Base-by-base conservation (phyloP, 2,329 filamentous ascomycete species). In the Sclerotinia subarctica region DNA sequence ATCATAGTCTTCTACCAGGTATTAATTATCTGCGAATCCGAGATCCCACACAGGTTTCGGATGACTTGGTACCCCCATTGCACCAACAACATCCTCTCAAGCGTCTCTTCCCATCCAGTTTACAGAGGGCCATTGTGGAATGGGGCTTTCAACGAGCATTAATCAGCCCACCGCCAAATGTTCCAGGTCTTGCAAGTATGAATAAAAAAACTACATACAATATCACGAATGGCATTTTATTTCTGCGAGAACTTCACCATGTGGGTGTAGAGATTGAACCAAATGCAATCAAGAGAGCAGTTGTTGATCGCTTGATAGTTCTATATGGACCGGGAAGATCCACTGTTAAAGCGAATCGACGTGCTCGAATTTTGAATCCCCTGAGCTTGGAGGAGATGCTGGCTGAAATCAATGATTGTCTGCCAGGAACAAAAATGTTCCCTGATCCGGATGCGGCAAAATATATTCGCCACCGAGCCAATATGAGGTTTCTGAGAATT, bases 41-140 rank as follows among this genome's bases (percentile, higher is more conserved):
- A 64, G 69, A 32, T 62, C 69, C 38, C 13, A 67, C 64, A 56
- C 70, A 63, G 59, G 68, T 63, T 19, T 69, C 70, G 26, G 58
- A 56, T 47, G 52, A 72, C 24, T 10, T 66, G 19, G 51, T 75
- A 24, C 51, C 71, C 13, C 67, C 72, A 32, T 69, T 67, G 4
- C 72, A 77, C 66, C 67, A 66, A 19, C 67, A 72, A 19, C 77
- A 78, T 67, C 77, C 78, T 42, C 76, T 83, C 4, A 74, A 74
- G 21, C 74, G 74, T 2, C 77, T 85, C 19, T 85, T 85, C 70
- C 75, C 74, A 26, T 71, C 72, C 1, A 70, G 75, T 5, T 77
- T 83, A 68, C 83, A 84, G 74, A 77, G 77, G 59, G 80, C 81
- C 15, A 79, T 85, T 51, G 77, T 85, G 17, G 75, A 79, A 57